Evolutionary conservation across 495 filamentous ascomycete species (phyloP), one percentile per base, ranked within the genome.

Genomic region (Penicillium mononematosum): DNA sequence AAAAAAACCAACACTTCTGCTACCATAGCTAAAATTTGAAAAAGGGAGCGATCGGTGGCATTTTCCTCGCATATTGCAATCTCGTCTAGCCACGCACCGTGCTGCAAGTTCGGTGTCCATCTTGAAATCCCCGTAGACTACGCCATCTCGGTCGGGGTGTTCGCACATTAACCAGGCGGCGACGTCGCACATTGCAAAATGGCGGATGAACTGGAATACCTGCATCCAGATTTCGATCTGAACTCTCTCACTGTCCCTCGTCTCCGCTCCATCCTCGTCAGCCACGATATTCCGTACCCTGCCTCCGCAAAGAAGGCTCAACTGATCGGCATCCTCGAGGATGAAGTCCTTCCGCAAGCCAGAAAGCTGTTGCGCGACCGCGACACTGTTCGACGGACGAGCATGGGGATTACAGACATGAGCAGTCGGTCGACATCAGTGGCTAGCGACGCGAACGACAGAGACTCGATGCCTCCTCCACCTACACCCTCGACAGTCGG

Each of bases 221-320:
- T 98, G 36, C 82, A 89, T 54, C 75, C 87, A 19, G 88, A 82
- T 60, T 97, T 96, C 71, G 92, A 98, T 66, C 87, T 95, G 25
- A 76, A 77, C 58, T 84, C 83, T 50, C 80, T 97, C 53, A 98
- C 90, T 5, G 84, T 96, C 27, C 90, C 93, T 41, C 85, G 86
- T 36, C 81, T 98, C 53, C 89, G 94, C 45, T 89, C 88, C 20
- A 93, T 97, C 58, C 85, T 98, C 31, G 86, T 98, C 60, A 86
- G 84, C 53, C 87, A 98, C 73, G 87, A 90, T 68, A 77, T 97
- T 56, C 64, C 84, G 12, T 98, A 96, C 72, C 86, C 92, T 1
- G 83, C 90, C 8, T 83, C 91, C 48, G 85, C 88, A 34, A 98
- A 97, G 73, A 98, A 98, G 75, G 72, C 84, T 1, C 86, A 96